Base-by-base conservation (phyloP, 306 rosid species). In the Rosa lucieae region DNA sequence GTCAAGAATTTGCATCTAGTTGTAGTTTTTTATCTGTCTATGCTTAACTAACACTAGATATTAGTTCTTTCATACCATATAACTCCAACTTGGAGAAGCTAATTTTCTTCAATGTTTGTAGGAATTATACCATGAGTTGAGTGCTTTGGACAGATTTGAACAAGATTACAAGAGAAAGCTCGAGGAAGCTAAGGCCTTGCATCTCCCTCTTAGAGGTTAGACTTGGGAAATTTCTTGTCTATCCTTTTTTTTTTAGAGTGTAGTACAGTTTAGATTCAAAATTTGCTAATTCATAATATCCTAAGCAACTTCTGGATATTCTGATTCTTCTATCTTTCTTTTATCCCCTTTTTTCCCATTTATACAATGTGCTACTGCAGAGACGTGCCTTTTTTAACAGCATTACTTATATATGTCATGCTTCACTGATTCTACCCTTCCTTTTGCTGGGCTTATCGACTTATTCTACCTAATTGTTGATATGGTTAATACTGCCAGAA, bases 111-210 rank as follows among this genome's bases (percentile, higher is more conserved):
- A 67, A 42, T 46, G 47, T 70, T 43, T 78, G 77, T 82, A 96
- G 98, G 99, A 96, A 84, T 82, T 96, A 76, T 96, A 96, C 82
- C 97, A 87, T 56, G 96, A 91, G 79, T 77, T 91, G 74, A 89
- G 75, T 83, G 88, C 92, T 73, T 82, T 81, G 74, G 97, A 91
- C 47, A 94, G 92, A 70, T 88, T 91, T 86, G 92, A 96, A 83
- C 99, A 96, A 87, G 98, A 93, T 85, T 91, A 90, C 83, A 84
- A n/a, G 70, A 88, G 86, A 63, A 93, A 89, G 80, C 68, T 89
- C 72, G 89, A 89, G 81, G 98, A 91, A 82, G 87, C 92, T 87
- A 89, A 89, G 76, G 89, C 88, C 76, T 84, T 89, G 78, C 86
- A 88, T 84, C 91, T 90, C 79, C 94, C 93, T 59, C 88, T 85